A percentile compares a stretch with the other conserved stretches of the same genome.
These are phyloP conservation scores for Podila verticillata DNA, from an alignment of 192 early-diverging fungal species.

Conservation along the genomic window DNA sequence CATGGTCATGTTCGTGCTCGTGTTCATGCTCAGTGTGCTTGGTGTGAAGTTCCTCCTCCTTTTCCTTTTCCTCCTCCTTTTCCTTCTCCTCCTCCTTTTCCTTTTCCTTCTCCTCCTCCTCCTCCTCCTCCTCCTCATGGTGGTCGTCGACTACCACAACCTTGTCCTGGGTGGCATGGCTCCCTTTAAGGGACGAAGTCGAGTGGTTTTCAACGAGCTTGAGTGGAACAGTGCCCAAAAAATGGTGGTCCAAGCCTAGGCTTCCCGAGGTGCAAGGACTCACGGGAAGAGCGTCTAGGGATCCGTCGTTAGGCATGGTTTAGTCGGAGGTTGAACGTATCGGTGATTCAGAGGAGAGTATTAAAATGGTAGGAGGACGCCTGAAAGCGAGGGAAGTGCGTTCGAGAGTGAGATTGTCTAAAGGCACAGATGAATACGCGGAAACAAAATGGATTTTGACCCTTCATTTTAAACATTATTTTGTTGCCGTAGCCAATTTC, in stretches of 20 bases:
- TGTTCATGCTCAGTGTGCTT: too few relatives aligned
- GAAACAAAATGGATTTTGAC: too few relatives aligned
- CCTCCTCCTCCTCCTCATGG: conserved; percentile 3
- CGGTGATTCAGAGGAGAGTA: not conserved
- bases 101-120: not conserved
- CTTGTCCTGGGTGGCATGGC: conserved; percentile 7
- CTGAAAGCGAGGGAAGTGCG: too few relatives aligned
- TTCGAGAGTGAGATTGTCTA: too few relatives aligned
- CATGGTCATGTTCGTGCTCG: not conserved
- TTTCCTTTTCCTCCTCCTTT: not conserved
- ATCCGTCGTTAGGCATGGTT: conserved; percentile 19
- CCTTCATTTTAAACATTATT: too few relatives aligned
- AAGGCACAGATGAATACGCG: too few relatives aligned
- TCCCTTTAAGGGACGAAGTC: not conserved
- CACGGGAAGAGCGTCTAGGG: conserved; percentile 33
- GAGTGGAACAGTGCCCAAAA: conserved; percentile 9
- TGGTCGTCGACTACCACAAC: conserved; percentile 1
- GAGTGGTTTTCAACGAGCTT: conserved; percentile 5
- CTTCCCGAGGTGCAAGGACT: conserved; percentile 38
- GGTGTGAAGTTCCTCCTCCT: not conserved
- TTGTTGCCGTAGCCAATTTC: too few relatives aligned
- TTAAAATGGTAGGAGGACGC: not conserved
- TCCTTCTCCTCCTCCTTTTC: not conserved
- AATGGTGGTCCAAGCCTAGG: conserved; percentile 24
- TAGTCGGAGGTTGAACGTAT: conserved; percentile 2